phyloP scores from a whole-genome alignment of 306 rosid species.

The Dalbergia cultrata region DNA sequence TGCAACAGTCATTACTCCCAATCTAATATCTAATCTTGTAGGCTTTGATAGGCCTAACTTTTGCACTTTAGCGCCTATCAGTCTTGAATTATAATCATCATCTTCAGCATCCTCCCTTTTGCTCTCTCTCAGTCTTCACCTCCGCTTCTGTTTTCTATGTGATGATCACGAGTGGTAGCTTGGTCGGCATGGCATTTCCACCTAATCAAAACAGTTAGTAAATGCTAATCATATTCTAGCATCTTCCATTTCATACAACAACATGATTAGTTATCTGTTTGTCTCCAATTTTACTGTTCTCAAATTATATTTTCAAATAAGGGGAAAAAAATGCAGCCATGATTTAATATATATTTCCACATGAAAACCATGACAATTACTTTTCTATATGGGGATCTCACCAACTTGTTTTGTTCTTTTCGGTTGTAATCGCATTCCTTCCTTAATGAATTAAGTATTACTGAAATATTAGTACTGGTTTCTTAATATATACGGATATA shows the following conservation, averaged over 20 bases:
- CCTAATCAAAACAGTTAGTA: conserved; percentile 27
- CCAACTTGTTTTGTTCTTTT: background rate
- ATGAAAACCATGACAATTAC: background rate
- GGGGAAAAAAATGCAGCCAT: background rate
- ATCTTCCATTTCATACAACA: conserved; percentile 32
- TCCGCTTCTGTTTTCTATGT: conserved; percentile 29
- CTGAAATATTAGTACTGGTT: background rate
- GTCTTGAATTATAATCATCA: conserved; percentile 42
- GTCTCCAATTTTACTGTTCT: background rate
- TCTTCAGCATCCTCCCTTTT: conserved; percentile 19
- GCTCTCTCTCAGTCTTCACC: background rate
- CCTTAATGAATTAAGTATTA: background rate
- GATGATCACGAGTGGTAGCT: conserved; percentile 26
- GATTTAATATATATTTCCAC: background rate
- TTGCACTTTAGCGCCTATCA: conserved; percentile 43
- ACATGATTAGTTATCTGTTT: conserved; percentile 17
- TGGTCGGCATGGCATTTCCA: conserved; percentile 44
- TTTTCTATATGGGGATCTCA: background rate
- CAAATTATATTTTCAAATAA: background rate
- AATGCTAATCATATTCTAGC: conserved; percentile 10
- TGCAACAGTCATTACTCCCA: conserved; percentile 18
- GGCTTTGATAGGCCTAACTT: conserved; percentile 43
- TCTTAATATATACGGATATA: background rate
- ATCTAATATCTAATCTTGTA: conserved; percentile 40
- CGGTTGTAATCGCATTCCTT: background rate